A percentile compares a stretch with the other conserved stretches of the same genome.
Conservation (phyloP, 768 basidiomycete genomes). For the Mrakia frigida region DNA sequence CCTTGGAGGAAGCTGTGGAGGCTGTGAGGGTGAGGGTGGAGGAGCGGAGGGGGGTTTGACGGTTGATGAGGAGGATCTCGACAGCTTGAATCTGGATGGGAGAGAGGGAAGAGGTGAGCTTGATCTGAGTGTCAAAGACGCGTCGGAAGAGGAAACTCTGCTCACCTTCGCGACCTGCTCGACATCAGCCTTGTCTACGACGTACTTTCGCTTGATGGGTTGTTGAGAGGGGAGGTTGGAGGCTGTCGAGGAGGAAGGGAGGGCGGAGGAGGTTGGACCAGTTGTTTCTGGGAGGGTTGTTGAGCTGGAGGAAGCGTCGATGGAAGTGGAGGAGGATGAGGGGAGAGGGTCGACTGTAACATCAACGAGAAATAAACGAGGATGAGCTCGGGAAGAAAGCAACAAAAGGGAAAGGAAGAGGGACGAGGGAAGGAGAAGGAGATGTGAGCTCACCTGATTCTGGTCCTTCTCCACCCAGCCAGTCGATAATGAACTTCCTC, state of each 20-base stretch:
- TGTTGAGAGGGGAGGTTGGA: slow-evolving; percentile 7
- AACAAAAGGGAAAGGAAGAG: neutral
- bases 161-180: slow-evolving; percentile 28
- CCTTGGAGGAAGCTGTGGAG: slow-evolving; percentile 14
- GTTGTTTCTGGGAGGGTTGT: neutral
- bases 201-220: slow-evolving; percentile 28
- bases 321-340: neutral
- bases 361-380: neutral
- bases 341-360: neutral
- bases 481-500: slow-evolving; percentile 26
- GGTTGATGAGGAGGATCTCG: slow-evolving; percentile 30
- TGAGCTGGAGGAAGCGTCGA: neutral
- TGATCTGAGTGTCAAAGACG: neutral
- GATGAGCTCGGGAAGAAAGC: neutral
- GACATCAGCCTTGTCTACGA: slow-evolving; percentile 26
- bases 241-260: neutral
- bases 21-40: slow-evolving; percentile 27
- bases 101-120: neutral
- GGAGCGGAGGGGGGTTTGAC: slow-evolving; percentile 29
- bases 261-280: neutral
- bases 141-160: neutral
- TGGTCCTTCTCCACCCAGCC: slow-evolving; percentile 26
- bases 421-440: neutral
- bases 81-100: slow-evolving; percentile 27
- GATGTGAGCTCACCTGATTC: slow-evolving; percentile 25